Conservation (phyloP, 2,329 filamentous ascomycete species). For the Anthostomella pinea region DNA sequence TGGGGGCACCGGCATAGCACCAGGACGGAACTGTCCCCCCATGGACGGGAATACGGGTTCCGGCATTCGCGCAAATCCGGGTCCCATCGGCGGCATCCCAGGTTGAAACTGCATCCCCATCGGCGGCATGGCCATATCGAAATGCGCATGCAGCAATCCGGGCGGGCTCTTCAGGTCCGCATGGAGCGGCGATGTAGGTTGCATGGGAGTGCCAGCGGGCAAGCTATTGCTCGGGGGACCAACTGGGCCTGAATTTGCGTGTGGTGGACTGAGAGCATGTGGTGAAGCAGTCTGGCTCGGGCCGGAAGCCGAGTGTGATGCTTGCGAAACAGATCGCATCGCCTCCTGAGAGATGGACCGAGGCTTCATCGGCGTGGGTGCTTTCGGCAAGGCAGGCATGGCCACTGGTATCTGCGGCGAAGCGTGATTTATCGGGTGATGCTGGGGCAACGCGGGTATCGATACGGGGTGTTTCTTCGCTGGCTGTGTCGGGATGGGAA, state of each 20-base stretch:
- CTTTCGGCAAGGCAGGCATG: slow-evolving; percentile 79
- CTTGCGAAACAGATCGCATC: slow-evolving; percentile 65
- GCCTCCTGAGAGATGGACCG: slow-evolving; percentile 79
- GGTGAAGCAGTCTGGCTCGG: slow-evolving; percentile 58
- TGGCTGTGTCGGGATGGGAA: slow-evolving; percentile 39
- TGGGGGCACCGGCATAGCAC: slow-evolving; percentile 47
- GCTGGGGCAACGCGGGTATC: slow-evolving; percentile 56
- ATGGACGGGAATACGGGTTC: slow-evolving; percentile 46
- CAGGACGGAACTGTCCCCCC: slow-evolving; percentile 41
- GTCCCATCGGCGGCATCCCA: slow-evolving; percentile 56
- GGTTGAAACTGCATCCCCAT: slow-evolving; percentile 57
- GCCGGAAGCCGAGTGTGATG: slow-evolving; percentile 58
- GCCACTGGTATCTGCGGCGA: slow-evolving; percentile 79
- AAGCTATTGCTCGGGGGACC: slow-evolving; percentile 61
- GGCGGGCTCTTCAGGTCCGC: slow-evolving; percentile 56
- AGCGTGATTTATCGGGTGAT: slow-evolving; percentile 57
- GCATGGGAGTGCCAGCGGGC: slow-evolving; percentile 38
- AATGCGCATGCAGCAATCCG: slow-evolving; percentile 41
- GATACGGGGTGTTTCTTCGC: slow-evolving; percentile 42
- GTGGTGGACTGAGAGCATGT: slow-evolving; percentile 60
- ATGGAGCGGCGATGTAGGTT: slow-evolving; percentile 63
- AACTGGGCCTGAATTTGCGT: slow-evolving; percentile 63
- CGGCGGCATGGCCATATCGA: slow-evolving; percentile 47
- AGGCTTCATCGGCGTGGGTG: slow-evolving; percentile 72
- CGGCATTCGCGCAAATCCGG: slow-evolving; percentile 40